Base-by-base conservation (phyloP, 371 early-diverging fungal genomes). In the Aphelidium insulamus region DNA sequence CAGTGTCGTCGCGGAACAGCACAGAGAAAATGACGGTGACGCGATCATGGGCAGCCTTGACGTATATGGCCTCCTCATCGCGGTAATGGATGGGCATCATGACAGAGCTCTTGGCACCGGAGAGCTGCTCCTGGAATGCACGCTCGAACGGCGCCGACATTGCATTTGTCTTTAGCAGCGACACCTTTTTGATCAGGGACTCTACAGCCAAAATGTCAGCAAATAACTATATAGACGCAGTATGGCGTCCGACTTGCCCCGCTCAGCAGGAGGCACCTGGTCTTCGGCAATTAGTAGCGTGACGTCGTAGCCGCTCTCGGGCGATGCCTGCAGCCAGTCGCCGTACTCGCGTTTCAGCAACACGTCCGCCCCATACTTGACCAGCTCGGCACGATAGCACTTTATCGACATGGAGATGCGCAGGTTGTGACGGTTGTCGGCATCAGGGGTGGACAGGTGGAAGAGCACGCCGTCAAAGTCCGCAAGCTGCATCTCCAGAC, bases 21-120 rank as follows among this genome's bases (percentile, higher is more conserved):
- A 88, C 87, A 28, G 83, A 78, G 54, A 92, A 91, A 35, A 92
- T 83, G 21, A 90, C 94, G 3, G 92, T 91, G 39, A 94, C 86
- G 23, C 94, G 75, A 51, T 95, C 97, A 29, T 69, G 57, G 39
- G 60, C 70, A 26, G 86, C 79, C 46, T 83, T 72, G 38, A 92
- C 57, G 46, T 77, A 90, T 37, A 88, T 79, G 18, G 83, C 74
- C 52, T 95, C 97, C 33, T 72, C 76, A 28, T 83, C 77, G 34
- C 97, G 75, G 46, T 91, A 92, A 46, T 75, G 76, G 22, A 90
- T 61, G 21, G 78, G 63, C 86, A 90, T 86, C 37, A 87, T 41
- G 30, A 65, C 57, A 38, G 71, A 61, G 12, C 61, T 57, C 5
- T 63, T 59, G 16, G 58, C 62, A 37, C 72, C 68, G 45, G 71